Conservation (phyloP, 495 filamentous ascomycete species). For the Cetradonia linearis region DNA sequence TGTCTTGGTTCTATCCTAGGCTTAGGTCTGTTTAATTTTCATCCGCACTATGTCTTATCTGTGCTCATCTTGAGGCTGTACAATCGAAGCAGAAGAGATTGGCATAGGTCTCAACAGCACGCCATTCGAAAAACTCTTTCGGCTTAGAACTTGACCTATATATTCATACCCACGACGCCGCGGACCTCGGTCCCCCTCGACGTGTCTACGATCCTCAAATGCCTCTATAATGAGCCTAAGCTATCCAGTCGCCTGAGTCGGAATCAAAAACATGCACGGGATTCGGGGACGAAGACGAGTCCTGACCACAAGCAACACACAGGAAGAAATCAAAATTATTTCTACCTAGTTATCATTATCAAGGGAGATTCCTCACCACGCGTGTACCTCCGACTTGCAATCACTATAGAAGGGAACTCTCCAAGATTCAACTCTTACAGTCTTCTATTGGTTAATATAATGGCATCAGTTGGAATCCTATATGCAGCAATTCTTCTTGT, state of each 20-base stretch:
- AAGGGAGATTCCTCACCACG: too few species aligned
- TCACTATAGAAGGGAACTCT: too few species aligned
- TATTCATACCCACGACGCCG: neutral
- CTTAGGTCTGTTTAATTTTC: neutral
- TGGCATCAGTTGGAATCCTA: too few species aligned
- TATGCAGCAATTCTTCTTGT: too few species aligned
- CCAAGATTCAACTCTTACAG: too few species aligned
- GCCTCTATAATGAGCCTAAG: neutral
- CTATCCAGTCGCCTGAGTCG: constrained; percentile 12
- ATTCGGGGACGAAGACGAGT: neutral
- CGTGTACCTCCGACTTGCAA: neutral
- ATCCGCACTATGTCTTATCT: neutral
- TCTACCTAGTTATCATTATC: neutral
- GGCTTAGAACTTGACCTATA: neutral
- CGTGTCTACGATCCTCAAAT: neutral
- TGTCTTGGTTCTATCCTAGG: neutral
- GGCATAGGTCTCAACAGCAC: neutral
- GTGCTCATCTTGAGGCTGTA: neutral
- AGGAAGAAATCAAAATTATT: neutral
- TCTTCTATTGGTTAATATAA: too few species aligned
- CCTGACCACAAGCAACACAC: neutral
- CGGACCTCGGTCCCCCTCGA: neutral
- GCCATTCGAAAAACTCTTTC: neutral
- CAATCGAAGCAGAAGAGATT: neutral
- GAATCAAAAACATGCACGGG: neutral